Evolutionary conservation across 345 rosid genomes (phyloP), one percentile per base, ranked within the genome.

Genomic region (Populus davidiana): DNA sequence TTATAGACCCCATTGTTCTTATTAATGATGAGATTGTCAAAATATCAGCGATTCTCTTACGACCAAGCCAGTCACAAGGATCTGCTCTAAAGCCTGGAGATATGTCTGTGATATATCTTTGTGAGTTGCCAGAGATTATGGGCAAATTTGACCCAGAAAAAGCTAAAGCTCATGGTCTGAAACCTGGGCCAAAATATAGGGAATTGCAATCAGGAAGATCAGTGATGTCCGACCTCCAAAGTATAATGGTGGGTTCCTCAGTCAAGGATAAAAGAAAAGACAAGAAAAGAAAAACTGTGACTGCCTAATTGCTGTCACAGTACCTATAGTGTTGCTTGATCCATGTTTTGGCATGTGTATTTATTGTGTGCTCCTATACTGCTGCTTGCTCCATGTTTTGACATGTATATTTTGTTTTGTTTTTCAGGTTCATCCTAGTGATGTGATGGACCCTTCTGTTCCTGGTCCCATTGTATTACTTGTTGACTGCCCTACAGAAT

Each of bases 371-470:
- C 50, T 4, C 43, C 25, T 38, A 52, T 69, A 63, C 64, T 80
- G 59, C 6, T 76, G 67, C 44, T 38, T 61, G 13, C 44, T 49
- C 49, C 38, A 31, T 36, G 14, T 50, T 72, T 80, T 69, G 47
- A 79, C 66, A 29, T 23, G n/a, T 14, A 27, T 49, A 0, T 33
- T 68, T 41, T 61, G 25, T 72, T 82, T 80, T 59, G 63, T 69
- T 77, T 14, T 54, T 43, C 74, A 94, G 97, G 94, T 95, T 79
- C 91, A 93, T 85, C 99, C 99, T 39, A 81, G 94, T 82, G 99
- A 96, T 81, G 99, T 96, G 50, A 92, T 96, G 99, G 99, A 85
- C 65, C 97, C 99, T 78, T 86, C 97, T 52, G 76, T 90, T 81
- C 94, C 95, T 62, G 99, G 98, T 83, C 99, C 98, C 21, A 78